phyloP scores from a whole-genome alignment of 148 eudicot species.

The Rhododendron ovatum region DNA sequence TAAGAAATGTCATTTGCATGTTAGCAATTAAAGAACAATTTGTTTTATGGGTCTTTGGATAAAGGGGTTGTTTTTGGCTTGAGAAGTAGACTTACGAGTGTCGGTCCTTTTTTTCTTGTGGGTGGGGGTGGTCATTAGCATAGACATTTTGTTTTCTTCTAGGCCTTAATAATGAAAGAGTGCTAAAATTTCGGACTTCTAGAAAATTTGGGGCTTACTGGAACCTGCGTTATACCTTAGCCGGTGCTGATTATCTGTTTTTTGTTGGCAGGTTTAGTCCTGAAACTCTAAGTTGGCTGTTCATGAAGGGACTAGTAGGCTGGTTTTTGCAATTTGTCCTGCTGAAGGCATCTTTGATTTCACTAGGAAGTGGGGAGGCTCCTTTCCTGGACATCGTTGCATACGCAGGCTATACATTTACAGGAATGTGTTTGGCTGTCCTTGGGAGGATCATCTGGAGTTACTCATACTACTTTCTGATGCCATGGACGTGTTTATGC shows the following conservation, averaged over 20 bases:
- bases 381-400: conserved; percentile 62
- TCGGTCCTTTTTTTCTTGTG: no score
- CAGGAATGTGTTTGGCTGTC: conserved; percentile 53
- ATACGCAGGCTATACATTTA: conserved; percentile 63
- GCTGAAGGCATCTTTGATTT: conserved; percentile 55
- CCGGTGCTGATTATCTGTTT: background rate
- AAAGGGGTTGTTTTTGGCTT: no score
- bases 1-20: no score
- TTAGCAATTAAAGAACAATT: no score
- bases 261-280: conserved; percentile 22
- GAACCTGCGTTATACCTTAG: background rate
- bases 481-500: conserved; percentile 60
- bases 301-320: conserved; percentile 27
- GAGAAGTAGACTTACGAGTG: no score
- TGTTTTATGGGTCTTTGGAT: no score
- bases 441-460: conserved; percentile 44
- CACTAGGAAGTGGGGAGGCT: conserved; percentile 59
- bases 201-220: background rate
- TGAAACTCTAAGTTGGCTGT: conserved; percentile 27
- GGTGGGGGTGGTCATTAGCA: background rate
- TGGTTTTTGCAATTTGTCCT: conserved; percentile 50
- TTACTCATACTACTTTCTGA: conserved; percentile 47
- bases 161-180: background rate
- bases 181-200: background rate
- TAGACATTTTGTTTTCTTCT: background rate